Conservation (phyloP, 805 yeast species). For the Candida broadrunensis region DNA sequence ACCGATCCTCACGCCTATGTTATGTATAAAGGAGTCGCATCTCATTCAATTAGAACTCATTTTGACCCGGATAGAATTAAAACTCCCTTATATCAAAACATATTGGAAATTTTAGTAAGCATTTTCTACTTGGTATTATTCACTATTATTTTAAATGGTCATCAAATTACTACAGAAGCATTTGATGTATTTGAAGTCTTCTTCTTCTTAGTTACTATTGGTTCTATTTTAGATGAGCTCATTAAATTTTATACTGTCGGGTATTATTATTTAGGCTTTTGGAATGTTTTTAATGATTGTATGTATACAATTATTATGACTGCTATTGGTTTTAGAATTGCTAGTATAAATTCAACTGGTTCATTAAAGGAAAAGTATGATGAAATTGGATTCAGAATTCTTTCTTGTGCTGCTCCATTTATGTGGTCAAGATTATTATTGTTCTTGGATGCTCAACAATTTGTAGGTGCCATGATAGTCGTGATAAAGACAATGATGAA, state of each 20-base stretch:
- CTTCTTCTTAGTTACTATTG: constrained; percentile 65
- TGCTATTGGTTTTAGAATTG: constrained; percentile 55
- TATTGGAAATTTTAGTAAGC: constrained; percentile 65
- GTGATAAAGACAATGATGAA: constrained; percentile 83
- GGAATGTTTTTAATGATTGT: constrained; percentile 74
- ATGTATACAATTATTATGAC: constrained; percentile 55
- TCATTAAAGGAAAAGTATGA: constrained; percentile 37
- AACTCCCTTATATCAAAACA: constrained; percentile 81
- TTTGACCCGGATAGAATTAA: constrained; percentile 81
- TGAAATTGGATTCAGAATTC: constrained; percentile 60
- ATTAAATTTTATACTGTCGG: constrained; percentile 78
- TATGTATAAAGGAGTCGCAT: constrained; percentile 57
- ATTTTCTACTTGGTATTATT: constrained; percentile 59
- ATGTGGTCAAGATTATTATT: constrained; percentile 80
- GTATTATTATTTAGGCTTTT: constrained; percentile 63
- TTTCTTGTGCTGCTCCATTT: constrained; percentile 81
- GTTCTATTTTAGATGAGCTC: constrained; percentile 65
- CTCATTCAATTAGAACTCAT: constrained; percentile 55
- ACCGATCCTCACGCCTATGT: constrained; percentile 67
- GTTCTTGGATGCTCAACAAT: constrained; percentile 73
- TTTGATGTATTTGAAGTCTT: constrained; percentile 48
- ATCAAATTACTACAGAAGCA: constrained; percentile 31
- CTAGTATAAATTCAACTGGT: constrained; percentile 27
- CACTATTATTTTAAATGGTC: constrained; percentile 63
- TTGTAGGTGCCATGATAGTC: constrained; percentile 87